These are phyloP conservation scores for Wakefieldia striispora DNA, from an alignment of 768 basidiomycete genomes.

Conservation along the genomic window DNA sequence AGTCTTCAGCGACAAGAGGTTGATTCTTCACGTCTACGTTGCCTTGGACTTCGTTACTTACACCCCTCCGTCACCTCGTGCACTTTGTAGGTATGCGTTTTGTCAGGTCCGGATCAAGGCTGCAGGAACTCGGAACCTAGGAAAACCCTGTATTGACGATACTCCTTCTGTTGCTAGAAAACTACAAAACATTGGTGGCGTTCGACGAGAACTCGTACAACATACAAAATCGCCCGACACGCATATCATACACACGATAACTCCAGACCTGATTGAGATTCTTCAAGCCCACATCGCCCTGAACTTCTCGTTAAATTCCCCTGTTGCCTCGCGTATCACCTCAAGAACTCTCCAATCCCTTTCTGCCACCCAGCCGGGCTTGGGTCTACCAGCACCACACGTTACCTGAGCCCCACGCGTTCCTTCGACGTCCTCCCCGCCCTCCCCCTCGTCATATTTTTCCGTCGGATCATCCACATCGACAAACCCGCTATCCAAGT, in stretches of 20 bases:
- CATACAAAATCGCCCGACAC: not conserved
- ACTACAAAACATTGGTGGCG: no score
- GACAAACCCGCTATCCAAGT: slow-evolving; percentile 35
- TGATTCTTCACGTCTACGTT: no score
- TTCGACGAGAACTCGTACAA: not conserved
- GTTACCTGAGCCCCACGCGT: not conserved
- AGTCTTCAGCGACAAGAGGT: no score
- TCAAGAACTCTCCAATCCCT: slow-evolving; percentile 57
- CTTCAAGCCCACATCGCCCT: slow-evolving; percentile 58
- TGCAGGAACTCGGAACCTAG: no score
- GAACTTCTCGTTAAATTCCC: slow-evolving; percentile 59
- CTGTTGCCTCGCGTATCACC: slow-evolving; percentile 41
- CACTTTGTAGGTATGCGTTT: no score
- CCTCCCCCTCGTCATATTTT: slow-evolving; percentile 18
- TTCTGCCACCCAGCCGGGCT: slow-evolving; percentile 40
- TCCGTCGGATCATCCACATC: slow-evolving; percentile 30
- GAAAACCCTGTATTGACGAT: no score
- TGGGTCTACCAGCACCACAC: slow-evolving; percentile 9
- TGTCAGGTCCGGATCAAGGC: no score
- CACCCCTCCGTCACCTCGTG: no score
- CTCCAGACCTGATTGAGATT: not conserved
- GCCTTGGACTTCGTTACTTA: no score
- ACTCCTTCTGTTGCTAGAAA: no score
- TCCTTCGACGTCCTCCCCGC: slow-evolving; percentile 22
- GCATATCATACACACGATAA: not conserved